Percentiles rank a stretch among this genome's conserved stretches.
These are phyloP conservation scores for Boechera stricta DNA, from an alignment of 345 rosid species.

Conservation along the genomic window DNA sequence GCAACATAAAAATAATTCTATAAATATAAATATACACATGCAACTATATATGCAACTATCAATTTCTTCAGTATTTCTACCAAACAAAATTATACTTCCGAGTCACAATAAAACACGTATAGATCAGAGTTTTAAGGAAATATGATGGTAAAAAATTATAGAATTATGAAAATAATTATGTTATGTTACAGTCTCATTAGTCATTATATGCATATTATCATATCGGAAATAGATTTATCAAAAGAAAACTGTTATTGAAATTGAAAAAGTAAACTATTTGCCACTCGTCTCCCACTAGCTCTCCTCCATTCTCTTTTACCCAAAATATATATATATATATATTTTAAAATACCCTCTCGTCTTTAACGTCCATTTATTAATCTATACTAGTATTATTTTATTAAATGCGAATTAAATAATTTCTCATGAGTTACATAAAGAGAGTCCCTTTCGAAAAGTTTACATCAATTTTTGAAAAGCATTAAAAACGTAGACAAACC, in stretches of 20 bases:
- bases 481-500: constrained; percentile 41
- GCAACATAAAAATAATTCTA: background rate
- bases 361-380: constrained; percentile 35
- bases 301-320: constrained; percentile 4
- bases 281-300: constrained; percentile 49
- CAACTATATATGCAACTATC: constrained; percentile 34
- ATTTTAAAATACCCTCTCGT: constrained; percentile 17
- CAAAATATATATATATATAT: background rate
- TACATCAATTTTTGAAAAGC: constrained; percentile 42
- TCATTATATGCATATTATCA: background rate
- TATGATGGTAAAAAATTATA: background rate
- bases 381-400: constrained; percentile 2
- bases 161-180: background rate
- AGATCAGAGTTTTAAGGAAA: background rate
- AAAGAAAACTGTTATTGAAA: background rate
- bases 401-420: constrained; percentile 11
- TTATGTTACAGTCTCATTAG: background rate
- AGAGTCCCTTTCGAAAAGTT: constrained; percentile 43
- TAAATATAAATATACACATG: constrained; percentile 28
- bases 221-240: background rate
- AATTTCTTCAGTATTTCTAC: background rate
- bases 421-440: constrained; percentile 32
- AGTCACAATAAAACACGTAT: background rate
- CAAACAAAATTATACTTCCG: background rate
- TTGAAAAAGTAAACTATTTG: constrained; percentile 38